Conservation (phyloP, 2,329 filamentous ascomycete genomes). For the Tothia fuscella region DNA sequence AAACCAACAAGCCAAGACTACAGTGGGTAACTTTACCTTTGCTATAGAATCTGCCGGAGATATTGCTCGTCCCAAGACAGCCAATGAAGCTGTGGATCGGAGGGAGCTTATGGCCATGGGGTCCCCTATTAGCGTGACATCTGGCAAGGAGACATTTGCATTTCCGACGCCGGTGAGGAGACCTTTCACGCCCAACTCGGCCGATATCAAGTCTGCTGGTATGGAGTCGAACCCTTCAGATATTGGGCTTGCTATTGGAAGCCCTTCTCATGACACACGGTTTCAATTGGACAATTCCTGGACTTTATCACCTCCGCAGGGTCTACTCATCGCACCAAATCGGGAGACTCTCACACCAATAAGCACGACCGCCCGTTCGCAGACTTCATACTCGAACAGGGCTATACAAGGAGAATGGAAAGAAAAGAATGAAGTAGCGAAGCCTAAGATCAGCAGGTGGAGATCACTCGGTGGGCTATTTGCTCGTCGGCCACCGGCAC, state of each 20-base stretch:
- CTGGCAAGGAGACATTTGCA: slow-evolving; percentile 4
- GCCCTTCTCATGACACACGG: slow-evolving; percentile 12
- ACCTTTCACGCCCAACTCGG: not conserved
- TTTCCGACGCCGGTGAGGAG: slow-evolving; percentile 8
- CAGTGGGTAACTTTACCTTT: not conserved
- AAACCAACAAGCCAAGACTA: not conserved
- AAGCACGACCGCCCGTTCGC: slow-evolving; percentile 1
- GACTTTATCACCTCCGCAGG: not conserved
- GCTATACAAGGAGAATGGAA: slow-evolving; percentile 7
- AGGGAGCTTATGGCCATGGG: slow-evolving; percentile 6
- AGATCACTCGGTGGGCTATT: slow-evolving; percentile 11
- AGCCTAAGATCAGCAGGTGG: slow-evolving; percentile 12
- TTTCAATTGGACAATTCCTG: slow-evolving; percentile 4
- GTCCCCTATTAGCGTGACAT: slow-evolving; percentile 1
- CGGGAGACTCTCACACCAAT: not conserved
- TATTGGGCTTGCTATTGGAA: slow-evolving; percentile 29
- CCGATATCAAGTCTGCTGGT: slow-evolving; percentile 15
- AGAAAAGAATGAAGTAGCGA: slow-evolving; percentile 2
- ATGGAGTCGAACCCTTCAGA: slow-evolving; percentile 13
- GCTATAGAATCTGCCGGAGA: not conserved
- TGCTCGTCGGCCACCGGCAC: not conserved
- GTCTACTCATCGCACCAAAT: not conserved
- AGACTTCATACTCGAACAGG: not conserved
- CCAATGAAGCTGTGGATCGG: slow-evolving; percentile 9
- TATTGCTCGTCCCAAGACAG: slow-evolving; percentile 4